Evolutionary conservation across 805 yeast genomes (phyloP).

Genomic region (Candida verbasci): DNA sequence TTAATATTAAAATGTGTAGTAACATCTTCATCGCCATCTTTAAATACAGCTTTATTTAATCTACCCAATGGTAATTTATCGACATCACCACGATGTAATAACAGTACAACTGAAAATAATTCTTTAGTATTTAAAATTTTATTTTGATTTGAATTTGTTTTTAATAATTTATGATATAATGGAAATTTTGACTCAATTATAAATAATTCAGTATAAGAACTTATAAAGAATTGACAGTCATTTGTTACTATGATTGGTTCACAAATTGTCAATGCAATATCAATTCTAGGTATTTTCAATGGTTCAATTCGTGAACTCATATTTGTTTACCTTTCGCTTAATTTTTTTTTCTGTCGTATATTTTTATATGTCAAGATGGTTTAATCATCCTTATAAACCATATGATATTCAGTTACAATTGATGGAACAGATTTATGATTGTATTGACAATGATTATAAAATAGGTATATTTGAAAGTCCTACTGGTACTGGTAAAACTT

Average conservation of each 20-base stretch:
- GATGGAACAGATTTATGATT: slow-evolving; percentile 70
- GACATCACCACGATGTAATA: slow-evolving; percentile 24
- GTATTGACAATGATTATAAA: slow-evolving; percentile 51
- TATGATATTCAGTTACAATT: slow-evolving; percentile 72
- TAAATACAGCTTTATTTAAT: slow-evolving; percentile 20
- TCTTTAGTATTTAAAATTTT: slow-evolving; percentile 19
- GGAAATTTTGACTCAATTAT: slow-evolving; percentile 38
- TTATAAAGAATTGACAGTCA: slow-evolving; percentile 33
- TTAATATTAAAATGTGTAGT: slow-evolving; percentile 20
- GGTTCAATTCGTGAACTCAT: background rate
- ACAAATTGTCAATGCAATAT: slow-evolving; percentile 11
- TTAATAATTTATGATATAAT: slow-evolving; percentile 21
- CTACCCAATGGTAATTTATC: slow-evolving; percentile 27
- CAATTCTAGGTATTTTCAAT: slow-evolving; percentile 11
- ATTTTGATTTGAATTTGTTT: slow-evolving; percentile 4
- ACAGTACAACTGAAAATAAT: slow-evolving; percentile 20
- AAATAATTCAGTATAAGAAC: slow-evolving; percentile 27
- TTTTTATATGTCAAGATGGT: slow-evolving; percentile 21
- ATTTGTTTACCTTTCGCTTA: too few species aligned
- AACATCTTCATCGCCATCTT: slow-evolving; percentile 24
- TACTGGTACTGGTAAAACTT: slow-evolving; percentile 91
- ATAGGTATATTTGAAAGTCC: slow-evolving; percentile 88
- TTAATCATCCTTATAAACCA: slow-evolving; percentile 77
- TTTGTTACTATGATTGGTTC: slow-evolving; percentile 33
- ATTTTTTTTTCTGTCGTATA: background rate